Evolutionary conservation across 2,329 filamentous ascomycete genomes (phyloP).

Genomic region (Huntiella savannae): DNA sequence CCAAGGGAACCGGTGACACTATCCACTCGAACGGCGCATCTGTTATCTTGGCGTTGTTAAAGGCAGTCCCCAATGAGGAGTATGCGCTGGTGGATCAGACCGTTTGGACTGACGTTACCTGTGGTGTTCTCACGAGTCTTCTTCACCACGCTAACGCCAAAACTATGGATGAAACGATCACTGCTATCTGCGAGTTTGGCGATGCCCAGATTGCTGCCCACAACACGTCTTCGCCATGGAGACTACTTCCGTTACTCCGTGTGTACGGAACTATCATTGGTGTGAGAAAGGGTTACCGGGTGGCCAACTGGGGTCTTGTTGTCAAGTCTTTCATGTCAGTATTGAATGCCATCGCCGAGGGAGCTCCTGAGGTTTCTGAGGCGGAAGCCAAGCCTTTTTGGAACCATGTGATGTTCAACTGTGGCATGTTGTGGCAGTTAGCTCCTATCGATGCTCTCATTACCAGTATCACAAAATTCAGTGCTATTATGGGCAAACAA

Average conservation of each 20-base stretch:
- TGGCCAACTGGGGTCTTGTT: slow-evolving; percentile 51
- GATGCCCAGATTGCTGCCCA: slow-evolving; percentile 18
- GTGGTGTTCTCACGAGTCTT: slow-evolving; percentile 59
- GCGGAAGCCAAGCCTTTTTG: slow-evolving; percentile 29
- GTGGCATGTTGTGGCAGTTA: slow-evolving; percentile 50
- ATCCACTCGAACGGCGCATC: slow-evolving; percentile 40
- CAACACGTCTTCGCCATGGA: slow-evolving; percentile 10
- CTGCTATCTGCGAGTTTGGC: slow-evolving; percentile 36
- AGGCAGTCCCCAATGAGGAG: slow-evolving; percentile 30
- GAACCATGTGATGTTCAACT: slow-evolving; percentile 36
- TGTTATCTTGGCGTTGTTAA: slow-evolving; percentile 33
- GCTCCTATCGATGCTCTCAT: slow-evolving; percentile 66
- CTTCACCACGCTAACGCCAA: slow-evolving; percentile 65
- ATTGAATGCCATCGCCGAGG: slow-evolving; percentile 28
- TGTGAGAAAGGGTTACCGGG: slow-evolving; percentile 61
- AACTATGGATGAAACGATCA: slow-evolving; percentile 50
- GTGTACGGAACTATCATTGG: slow-evolving; percentile 53
- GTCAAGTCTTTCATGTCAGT: slow-evolving; percentile 36
- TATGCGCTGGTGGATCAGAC: slow-evolving; percentile 26
- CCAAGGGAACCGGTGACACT: slow-evolving; percentile 40
- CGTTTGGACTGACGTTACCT: slow-evolving; percentile 45
- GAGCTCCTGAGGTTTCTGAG: slow-evolving; percentile 19
- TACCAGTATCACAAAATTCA: slow-evolving; percentile 45
- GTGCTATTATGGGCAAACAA: slow-evolving; percentile 44
- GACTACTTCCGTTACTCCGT: slow-evolving; percentile 26